Percentiles rank a stretch among this genome's conserved stretches.
phyloP scores from a whole-genome alignment of 306 rosid species.

The Calophaca sinica region DNA sequence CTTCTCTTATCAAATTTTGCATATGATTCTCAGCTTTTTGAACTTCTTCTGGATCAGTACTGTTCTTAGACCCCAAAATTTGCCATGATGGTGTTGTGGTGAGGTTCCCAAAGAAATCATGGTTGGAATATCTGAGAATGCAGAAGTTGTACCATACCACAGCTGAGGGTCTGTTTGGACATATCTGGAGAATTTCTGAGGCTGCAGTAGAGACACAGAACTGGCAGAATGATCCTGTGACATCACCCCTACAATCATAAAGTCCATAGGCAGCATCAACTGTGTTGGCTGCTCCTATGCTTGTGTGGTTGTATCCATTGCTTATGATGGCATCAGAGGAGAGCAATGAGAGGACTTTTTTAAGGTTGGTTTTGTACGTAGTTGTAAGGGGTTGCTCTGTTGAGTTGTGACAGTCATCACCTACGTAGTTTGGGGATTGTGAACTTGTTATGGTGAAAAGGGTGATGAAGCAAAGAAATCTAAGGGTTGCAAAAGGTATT shows the following conservation, averaged over 20 bases:
- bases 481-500: neutral
- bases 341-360: slow-evolving; percentile 25
- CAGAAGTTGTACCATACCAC: slow-evolving; percentile 46
- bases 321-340: slow-evolving; percentile 40
- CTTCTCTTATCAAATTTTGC: slow-evolving; percentile 42
- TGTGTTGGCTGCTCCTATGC: slow-evolving; percentile 10
- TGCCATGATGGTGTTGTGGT: slow-evolving; percentile 37
- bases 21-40: slow-evolving; percentile 27
- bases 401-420: slow-evolving; percentile 45
- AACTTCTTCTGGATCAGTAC: slow-evolving; percentile 11
- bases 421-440: slow-evolving; percentile 45
- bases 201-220: slow-evolving; percentile 53
- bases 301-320: slow-evolving; percentile 47
- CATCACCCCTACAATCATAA: slow-evolving; percentile 55
- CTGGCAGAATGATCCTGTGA: slow-evolving; percentile 40
- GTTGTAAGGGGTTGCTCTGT: slow-evolving; percentile 29
- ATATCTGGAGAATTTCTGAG: slow-evolving; percentile 21
- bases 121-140: slow-evolving; percentile 46
- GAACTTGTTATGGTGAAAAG: slow-evolving; percentile 23
- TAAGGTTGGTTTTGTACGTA: slow-evolving; percentile 46
- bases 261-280: slow-evolving; percentile 44
- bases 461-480: slow-evolving; percentile 21
- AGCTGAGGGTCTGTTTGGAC: slow-evolving; percentile 47
- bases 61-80: neutral
- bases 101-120: slow-evolving; percentile 40